Evolutionary conservation across 1,284 basidiomycete species (phyloP), one percentile per base, ranked within the genome.

Genomic region (Heterobasidion occidentale): DNA sequence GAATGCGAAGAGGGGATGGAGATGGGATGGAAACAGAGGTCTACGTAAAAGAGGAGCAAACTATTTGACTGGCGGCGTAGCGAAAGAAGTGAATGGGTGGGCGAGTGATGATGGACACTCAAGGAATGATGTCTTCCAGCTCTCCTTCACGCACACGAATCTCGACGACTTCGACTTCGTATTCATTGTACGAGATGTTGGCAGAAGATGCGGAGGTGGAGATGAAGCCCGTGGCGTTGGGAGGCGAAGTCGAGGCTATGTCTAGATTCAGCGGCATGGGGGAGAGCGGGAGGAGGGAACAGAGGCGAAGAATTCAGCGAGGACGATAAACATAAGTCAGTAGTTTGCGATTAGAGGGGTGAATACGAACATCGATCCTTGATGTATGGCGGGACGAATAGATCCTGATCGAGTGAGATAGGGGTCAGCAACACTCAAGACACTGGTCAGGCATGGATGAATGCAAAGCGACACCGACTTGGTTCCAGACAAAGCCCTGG

Each of bases 401-500:
- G 74, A 63, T 91, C 88, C 88, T 90, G 61, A 44, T 27, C 27
- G 19, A 50, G 8, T 14, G 33, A 50, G 48, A 9, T 8, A 34
- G 33, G 48, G 15, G 33, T 20, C 14, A 12, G 15, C 48, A 34
- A 50, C 33, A 15, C 33, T n/a, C 4, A 9, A 20, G 11, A 58
- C 19, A 51, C 44, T 45, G 46, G 14, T 27, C 51, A 59, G 33
- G 47, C 53, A 45, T 19, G 14, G 56, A 53, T 45, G 33, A 48
- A 52, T 20, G 14, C 27, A 27, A 5, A 27, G 27, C 5, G 53
- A 51, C 20, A 71, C 79, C 50, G 58, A 88, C 88, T 78, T 91
- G 88, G 65, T 91, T 91, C 88, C 88, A 91, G 3, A 91, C 88
- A 62, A 91, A 91, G n/a, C 88, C 88, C 70, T 91, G 87, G 62